Evolutionary conservation across 805 yeast genomes (phyloP).

Genomic region (Sugiyamaella smithiae): DNA sequence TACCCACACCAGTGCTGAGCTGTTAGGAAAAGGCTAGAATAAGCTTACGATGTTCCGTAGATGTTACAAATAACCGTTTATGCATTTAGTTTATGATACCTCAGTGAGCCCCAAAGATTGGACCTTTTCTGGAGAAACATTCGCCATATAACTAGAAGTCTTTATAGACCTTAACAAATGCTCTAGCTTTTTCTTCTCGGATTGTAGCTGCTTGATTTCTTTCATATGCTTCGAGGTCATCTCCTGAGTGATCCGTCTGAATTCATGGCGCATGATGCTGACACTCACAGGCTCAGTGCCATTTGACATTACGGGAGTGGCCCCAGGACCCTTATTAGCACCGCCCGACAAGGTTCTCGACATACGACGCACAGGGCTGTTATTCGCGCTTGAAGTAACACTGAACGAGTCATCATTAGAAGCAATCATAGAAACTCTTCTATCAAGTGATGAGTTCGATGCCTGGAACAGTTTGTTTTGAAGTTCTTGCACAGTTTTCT

Average conservation of each 20-base stretch:
- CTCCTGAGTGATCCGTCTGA: slow-evolving; percentile 32
- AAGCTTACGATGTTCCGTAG: too few species aligned
- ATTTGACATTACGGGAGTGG: not conserved
- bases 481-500: slow-evolving; percentile 26
- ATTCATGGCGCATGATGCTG: slow-evolving; percentile 34
- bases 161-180: slow-evolving; percentile 25
- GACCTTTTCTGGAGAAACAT: slow-evolving; percentile 22
- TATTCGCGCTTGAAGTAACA: slow-evolving; percentile 1
- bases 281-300: slow-evolving; percentile 23
- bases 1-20: too few species aligned
- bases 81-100: too few species aligned
- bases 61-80: too few species aligned
- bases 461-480: slow-evolving; percentile 23
- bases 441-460: slow-evolving; percentile 19
- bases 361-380: not conserved
- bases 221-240: slow-evolving; percentile 29
- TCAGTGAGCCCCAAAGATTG: slow-evolving; percentile 18
- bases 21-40: too few species aligned
- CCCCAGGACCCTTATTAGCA: not conserved
- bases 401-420: slow-evolving; percentile 10
- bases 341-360: not conserved
- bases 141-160: slow-evolving; percentile 27
- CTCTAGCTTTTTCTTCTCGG: slow-evolving; percentile 26
- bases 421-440: slow-evolving; percentile 23
- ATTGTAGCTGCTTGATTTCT: slow-evolving; percentile 29